These are phyloP conservation scores for Yamadazyma membranifaciens DNA, from an alignment of 1,139 yeast genomes.

Conservation along the genomic window DNA sequence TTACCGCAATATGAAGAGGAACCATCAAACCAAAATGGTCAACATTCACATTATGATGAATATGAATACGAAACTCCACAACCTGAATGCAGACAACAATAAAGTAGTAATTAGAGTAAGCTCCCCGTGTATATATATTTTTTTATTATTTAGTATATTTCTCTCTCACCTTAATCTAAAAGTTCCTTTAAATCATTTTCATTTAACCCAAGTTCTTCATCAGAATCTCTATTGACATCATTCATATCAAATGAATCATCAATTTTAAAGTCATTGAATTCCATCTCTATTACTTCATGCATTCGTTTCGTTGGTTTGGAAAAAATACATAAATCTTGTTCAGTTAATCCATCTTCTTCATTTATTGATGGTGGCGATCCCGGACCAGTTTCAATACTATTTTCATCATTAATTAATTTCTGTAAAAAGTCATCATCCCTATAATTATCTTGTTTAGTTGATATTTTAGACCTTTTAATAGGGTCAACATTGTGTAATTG, in stretches of 20 bases:
- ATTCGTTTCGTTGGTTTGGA: slow-evolving; percentile 1
- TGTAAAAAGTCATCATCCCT: slow-evolving; percentile 16
- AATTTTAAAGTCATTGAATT: slow-evolving; percentile 9
- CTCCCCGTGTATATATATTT: slow-evolving; percentile 6
- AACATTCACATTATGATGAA: slow-evolving; percentile 1
- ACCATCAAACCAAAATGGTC: slow-evolving; percentile 8
- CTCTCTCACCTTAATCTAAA: slow-evolving; percentile 23
- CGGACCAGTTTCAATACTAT: slow-evolving; percentile 40
- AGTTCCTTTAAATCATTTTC: slow-evolving; percentile 36
- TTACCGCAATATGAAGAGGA: slow-evolving; percentile 36
- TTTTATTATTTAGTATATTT: not conserved
- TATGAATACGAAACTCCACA: slow-evolving; percentile 17
- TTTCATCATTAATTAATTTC: slow-evolving; percentile 26
- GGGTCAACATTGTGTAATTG: slow-evolving; percentile 34
- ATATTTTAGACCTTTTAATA: slow-evolving; percentile 19
- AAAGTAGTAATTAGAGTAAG: slow-evolving; percentile 8
- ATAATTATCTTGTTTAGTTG: slow-evolving; percentile 12
- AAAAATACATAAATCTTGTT: slow-evolving; percentile 9
- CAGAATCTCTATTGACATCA: slow-evolving; percentile 5
- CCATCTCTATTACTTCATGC: not conserved
- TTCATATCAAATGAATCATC: slow-evolving; percentile 10
- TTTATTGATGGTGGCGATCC: not conserved
- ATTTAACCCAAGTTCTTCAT: slow-evolving; percentile 30
- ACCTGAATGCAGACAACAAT: slow-evolving; percentile 47
- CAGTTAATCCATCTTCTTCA: slow-evolving; percentile 4